Base-by-base conservation (phyloP, 1,284 basidiomycete genomes). In the Calocybe gambosa region DNA sequence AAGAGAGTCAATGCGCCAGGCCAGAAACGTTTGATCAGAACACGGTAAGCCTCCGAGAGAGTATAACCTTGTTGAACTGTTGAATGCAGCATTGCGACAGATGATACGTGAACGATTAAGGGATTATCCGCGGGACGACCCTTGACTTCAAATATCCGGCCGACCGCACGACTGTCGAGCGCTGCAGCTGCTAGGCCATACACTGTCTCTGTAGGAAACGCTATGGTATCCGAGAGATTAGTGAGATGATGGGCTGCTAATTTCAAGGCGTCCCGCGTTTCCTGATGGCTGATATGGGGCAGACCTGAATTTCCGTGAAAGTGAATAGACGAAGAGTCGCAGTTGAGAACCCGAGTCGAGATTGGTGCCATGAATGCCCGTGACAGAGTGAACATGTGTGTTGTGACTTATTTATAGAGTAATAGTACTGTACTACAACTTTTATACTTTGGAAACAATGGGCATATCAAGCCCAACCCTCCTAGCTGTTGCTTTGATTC, bases 141-240 rank as follows among this genome's bases (percentile, higher is more conserved):
- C 62, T 99, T 99, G 48, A 89, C 89, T 8, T 77, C 70, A 65
- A 94, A 99, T 57, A 99, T 95, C 51, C 75, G 76, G 1, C 74
- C 62, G 2, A 82, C 77, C 6, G 93, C 93, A 15, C 67, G 58
- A 0, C 78, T 58, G 49, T 83, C 69, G 33, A 94, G 70, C 0
- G 94, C 93, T 31, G 86, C 73, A 0, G 92, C 96, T 18, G 91
- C 96, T 3, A 99, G 80, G 1, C 96, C 96, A 63, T 99, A 99
- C 18, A 99, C 96, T 0, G 96, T 99, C 67, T 99, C 96, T 23
- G 96, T 98, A 0, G 96, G 95, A 59, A 99, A 93, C 0, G 87
- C 93, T 34, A 99, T 90, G 12, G 74, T 70, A 49, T 73, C 65
- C 21, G 62, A 55, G 29, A 67, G 62, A 39, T 67, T 52, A 38